Evolutionary conservation across 495 filamentous ascomycete species (phyloP).

Genomic region (Annulohypoxylon moriforme): DNA sequence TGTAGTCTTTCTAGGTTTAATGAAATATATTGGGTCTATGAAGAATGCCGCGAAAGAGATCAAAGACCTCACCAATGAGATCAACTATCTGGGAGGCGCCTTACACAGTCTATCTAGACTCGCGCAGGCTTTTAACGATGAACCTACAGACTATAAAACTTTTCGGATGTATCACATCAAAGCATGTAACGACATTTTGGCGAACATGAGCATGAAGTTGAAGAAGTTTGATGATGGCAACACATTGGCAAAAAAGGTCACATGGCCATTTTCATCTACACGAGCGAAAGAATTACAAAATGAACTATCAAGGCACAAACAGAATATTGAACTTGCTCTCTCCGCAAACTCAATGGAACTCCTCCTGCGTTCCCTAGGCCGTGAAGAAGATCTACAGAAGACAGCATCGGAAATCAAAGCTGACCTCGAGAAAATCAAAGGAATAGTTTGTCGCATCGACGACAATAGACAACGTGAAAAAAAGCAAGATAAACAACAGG

Average conservation of each 20-base stretch:
- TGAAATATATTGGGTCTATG: constrained; percentile 47
- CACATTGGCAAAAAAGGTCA: not conserved
- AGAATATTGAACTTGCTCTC: constrained; percentile 48
- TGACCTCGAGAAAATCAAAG: constrained; percentile 25
- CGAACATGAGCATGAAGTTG: not conserved
- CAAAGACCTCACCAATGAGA: constrained; percentile 31
- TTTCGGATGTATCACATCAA: constrained; percentile 22
- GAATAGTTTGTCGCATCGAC: constrained; percentile 35
- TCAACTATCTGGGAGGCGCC: constrained; percentile 45
- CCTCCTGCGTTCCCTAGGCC: constrained; percentile 30
- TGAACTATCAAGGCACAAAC: constrained; percentile 48
- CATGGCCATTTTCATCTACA: constrained; percentile 25
- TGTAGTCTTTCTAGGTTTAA: constrained; percentile 42
- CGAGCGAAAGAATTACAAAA: constrained; percentile 43
- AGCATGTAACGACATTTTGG: constrained; percentile 8
- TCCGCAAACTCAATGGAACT: constrained; percentile 42
- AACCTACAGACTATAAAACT: not conserved
- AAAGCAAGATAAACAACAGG: too few species aligned
- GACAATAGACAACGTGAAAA: constrained; percentile 36
- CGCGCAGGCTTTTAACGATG: constrained; percentile 41
- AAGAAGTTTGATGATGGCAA: constrained; percentile 11
- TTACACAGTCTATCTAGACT: constrained; percentile 48
- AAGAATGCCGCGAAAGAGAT: constrained; percentile 47
- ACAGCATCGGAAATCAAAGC: constrained; percentile 8
- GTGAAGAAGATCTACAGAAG: constrained; percentile 13